Evolutionary conservation across 768 basidiomycete genomes (phyloP).

Genomic region (Hirschioporus abietinus): DNA sequence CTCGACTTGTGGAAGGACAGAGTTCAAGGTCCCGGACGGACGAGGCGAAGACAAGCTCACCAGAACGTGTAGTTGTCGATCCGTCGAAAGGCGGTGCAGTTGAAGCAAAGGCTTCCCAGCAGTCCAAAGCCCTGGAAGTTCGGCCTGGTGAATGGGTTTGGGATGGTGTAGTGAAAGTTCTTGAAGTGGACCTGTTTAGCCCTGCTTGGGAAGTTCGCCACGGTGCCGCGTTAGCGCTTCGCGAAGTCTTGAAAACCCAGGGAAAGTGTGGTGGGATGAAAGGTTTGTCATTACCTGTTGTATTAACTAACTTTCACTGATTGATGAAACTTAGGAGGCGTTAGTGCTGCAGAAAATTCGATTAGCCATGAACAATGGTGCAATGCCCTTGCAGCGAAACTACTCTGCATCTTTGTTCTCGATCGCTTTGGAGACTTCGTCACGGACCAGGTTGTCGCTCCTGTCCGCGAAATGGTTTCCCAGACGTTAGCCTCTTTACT

Average conservation of each 20-base stretch:
- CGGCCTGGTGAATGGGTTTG: conserved; percentile 76
- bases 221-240: conserved; percentile 85
- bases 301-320: background rate
- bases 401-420: conserved; percentile 85
- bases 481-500: conserved; percentile 90
- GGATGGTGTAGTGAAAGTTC: conserved; percentile 74
- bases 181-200: conserved; percentile 81
- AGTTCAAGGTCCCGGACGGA: conserved; percentile 46
- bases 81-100: conserved; percentile 84
- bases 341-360: conserved; percentile 52
- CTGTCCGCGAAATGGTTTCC: conserved; percentile 93
- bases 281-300: conserved; percentile 35
- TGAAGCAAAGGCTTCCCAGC: conserved; percentile 61
- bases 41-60: conserved; percentile 35
- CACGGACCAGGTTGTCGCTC: conserved; percentile 94
- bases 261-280: conserved; percentile 79
- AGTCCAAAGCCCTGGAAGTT: conserved; percentile 74
- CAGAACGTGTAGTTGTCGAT: conserved; percentile 71
- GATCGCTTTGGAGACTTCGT: conserved; percentile 99
- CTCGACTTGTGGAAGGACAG: conserved; percentile 68
- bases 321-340: conserved; percentile 36
- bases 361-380: conserved; percentile 80
- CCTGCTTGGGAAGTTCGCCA: conserved; percentile 92
- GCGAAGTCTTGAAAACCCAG: conserved; percentile 82
- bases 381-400: conserved; percentile 78